Conservation (phyloP, 202 grass and related monocot species). For the Panicum virgatum region DNA sequence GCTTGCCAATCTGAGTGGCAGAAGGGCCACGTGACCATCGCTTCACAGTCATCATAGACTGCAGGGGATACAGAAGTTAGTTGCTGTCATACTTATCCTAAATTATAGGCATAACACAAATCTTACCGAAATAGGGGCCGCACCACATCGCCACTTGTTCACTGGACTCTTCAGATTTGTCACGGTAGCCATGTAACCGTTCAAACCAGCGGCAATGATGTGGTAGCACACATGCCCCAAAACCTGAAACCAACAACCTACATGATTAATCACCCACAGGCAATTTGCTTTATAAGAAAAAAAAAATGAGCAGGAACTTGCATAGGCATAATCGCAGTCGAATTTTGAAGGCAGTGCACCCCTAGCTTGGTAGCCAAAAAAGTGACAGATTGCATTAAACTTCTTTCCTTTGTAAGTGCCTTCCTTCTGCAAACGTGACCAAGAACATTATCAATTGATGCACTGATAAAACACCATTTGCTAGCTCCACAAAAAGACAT, state of each 20-base stretch:
- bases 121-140: conserved; percentile 90
- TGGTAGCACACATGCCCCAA: conserved; percentile 98
- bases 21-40: conserved; percentile 75
- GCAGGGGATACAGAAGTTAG: conserved; percentile 32
- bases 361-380: conserved; percentile 99
- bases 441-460: conserved; percentile 31
- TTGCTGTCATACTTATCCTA: background rate
- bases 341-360: conserved; percentile 95
- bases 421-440: conserved; percentile 67
- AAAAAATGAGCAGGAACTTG: conserved; percentile 45
- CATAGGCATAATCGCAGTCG: conserved; percentile 98
- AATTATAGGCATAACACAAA: conserved; percentile 14
- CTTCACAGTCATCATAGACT: conserved; percentile 99
- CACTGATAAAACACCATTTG: conserved; percentile 12
- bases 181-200: conserved; percentile 94
- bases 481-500: background rate
- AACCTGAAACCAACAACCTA: conserved; percentile 60
- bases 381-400: conserved; percentile 97
- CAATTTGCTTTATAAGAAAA: conserved; percentile 16
- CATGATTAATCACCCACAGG: conserved; percentile 26
- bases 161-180: conserved; percentile 95
- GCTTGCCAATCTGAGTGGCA: conserved; percentile 79
- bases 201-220: conserved; percentile 83
- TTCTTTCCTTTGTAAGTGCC: conserved; percentile 99
- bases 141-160: conserved; percentile 95